Conservation (phyloP, 129 eudicot species). For the Flaveria trinervia region DNA sequence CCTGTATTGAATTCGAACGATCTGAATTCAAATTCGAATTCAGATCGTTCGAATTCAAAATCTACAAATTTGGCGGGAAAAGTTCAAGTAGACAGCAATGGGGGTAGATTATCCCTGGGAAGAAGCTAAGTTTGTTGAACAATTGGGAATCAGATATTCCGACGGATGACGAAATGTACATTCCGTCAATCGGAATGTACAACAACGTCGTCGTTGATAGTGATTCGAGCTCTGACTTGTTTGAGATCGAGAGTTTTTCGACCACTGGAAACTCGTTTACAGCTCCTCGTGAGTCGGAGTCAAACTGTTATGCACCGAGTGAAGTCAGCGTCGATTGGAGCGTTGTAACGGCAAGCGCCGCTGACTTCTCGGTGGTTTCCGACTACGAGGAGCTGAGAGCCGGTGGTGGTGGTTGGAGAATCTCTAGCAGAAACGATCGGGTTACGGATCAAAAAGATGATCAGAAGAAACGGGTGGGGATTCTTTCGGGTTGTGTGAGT, state of each 20-base stretch:
- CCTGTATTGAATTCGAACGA: conserved; percentile 44
- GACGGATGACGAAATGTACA: conserved; percentile 30
- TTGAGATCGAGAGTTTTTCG: conserved; percentile 88
- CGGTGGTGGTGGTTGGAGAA: conserved; percentile 22
- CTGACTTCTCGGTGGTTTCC: conserved; percentile 58
- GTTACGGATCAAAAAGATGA: conserved; percentile 36
- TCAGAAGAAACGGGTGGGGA: conserved; percentile 44
- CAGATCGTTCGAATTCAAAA: conserved; percentile 14
- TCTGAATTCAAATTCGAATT: conserved; percentile 21
- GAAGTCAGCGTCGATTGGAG: conserved; percentile 96
- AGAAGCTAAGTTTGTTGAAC: conserved; percentile 42
- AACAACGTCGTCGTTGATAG: conserved; percentile 41
- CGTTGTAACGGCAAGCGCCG: conserved; percentile 85
- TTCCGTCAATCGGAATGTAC: conserved; percentile 36
- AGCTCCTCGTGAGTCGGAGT: conserved; percentile 43
- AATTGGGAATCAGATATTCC: conserved; percentile 62
- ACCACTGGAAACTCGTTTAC: conserved; percentile 43
- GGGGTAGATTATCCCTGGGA: conserved; percentile 35
- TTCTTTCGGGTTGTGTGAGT: conserved; percentile 68
- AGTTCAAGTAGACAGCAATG: conserved; percentile 23
- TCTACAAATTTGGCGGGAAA: conserved; percentile 39
- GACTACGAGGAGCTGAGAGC: conserved; percentile 42
- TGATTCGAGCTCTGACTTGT: conserved; percentile 89
- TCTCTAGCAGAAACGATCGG: conserved; percentile 21
- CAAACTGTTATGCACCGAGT: conserved; percentile 75